phyloP scores from a whole-genome alignment of 495 filamentous ascomycete genomes.

The Neurospora sp. region DNA sequence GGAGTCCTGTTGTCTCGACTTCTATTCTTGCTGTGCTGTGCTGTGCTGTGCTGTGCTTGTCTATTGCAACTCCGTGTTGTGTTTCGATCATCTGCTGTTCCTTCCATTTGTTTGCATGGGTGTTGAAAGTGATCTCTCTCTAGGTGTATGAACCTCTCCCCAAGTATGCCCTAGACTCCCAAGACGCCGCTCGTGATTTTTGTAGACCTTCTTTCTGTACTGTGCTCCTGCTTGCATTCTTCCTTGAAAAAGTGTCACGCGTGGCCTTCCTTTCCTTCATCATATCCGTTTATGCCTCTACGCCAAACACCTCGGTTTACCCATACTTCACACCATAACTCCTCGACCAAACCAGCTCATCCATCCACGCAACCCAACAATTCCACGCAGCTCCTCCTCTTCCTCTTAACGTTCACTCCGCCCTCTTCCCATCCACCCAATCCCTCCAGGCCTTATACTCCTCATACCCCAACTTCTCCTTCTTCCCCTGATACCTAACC shows the following conservation, averaged over 20 bases:
- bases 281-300: not conserved
- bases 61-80: not conserved
- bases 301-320: not conserved
- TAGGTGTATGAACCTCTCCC: not conserved
- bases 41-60: not conserved
- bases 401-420: not conserved
- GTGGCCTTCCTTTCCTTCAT: not conserved
- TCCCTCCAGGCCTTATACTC: slow-evolving; percentile 71
- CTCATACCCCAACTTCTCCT: slow-evolving; percentile 54
- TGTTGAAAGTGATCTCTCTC: not conserved
- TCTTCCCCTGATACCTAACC: slow-evolving; percentile 72
- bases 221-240: not conserved
- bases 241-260: not conserved
- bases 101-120: not conserved
- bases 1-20: not conserved
- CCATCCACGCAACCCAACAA: not conserved
- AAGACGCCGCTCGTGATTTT: not conserved
- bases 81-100: not conserved
- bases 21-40: not conserved
- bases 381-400: not conserved
- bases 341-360: not conserved
- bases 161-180: not conserved
- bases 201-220: not conserved
- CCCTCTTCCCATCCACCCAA: slow-evolving; percentile 47
- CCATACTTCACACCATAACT: not conserved